Conservation (phyloP, 345 rosid species). For the Kernera saxatilis region DNA sequence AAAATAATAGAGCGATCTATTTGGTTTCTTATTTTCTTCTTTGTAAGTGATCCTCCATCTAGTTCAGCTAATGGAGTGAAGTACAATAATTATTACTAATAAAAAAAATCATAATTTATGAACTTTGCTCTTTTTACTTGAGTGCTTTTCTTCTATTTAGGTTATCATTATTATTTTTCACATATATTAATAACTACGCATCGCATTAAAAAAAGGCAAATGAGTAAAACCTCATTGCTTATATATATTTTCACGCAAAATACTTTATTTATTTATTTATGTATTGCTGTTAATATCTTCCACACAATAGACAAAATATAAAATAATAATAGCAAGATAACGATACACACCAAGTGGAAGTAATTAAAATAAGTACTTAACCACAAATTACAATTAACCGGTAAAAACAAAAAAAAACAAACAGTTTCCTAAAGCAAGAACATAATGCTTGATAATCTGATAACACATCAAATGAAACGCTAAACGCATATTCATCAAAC, state of each 20-base stretch:
- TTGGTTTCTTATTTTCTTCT: not conserved
- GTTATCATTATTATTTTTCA: not conserved
- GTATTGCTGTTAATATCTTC: not conserved
- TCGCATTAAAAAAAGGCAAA: not conserved
- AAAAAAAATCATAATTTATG: not conserved
- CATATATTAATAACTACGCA: not conserved
- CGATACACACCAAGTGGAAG: conserved; percentile 18
- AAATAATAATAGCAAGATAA: not conserved
- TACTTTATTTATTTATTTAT: not conserved
- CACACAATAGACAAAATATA: not conserved
- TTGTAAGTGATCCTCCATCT: not conserved
- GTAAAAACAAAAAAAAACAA: not conserved
- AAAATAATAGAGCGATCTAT: not conserved
- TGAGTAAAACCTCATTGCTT: not conserved
- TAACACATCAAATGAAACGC: conserved; percentile 1
- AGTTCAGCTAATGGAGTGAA: not conserved
- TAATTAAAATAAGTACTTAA: conserved; percentile 18
- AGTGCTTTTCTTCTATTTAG: not conserved
- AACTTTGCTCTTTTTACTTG: too few relatives aligned
- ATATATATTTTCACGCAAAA: not conserved
- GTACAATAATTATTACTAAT: not conserved
- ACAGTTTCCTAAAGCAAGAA: conserved; percentile 19
- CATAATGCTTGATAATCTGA: conserved; percentile 17
- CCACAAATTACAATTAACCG: conserved; percentile 25
- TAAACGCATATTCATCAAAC: conserved; percentile 10